Evolutionary conservation across 179 eudicot species (phyloP), one percentile per base, ranked within the genome.

Genomic region (Spinacia oleracea): DNA sequence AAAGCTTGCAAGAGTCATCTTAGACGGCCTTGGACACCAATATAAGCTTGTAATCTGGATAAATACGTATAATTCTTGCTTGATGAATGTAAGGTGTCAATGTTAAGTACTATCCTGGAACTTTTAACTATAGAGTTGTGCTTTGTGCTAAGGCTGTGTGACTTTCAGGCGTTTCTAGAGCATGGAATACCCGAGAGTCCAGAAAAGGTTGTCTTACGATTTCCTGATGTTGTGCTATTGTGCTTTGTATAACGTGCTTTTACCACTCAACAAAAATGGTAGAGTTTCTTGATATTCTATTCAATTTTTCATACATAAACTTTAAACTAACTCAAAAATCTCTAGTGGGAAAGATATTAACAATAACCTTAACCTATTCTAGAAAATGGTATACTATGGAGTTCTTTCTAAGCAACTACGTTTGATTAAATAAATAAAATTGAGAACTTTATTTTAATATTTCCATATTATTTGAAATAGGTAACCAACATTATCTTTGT

Each of bases 41-140:
- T 91, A 95, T 78, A 95, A 90, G 89, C 97, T 95, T 70, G 97
- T 97, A 7, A 93, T 95, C 82, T 95, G 98, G 98, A 90, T 95
- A 51, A 95, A 95, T 79, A 89, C 86, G 18, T 93, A 95, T 77
- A 93, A 93, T 81, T 83, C 93, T n/a, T 95, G 97, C 87, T 84
- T 95, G 93, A 91, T 95, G 93, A 95, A 95, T 77, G 98, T 95
- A 88, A 83, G 94, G 75, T 64, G 50, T 65, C 50, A 27, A 16
- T 69, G 34, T 35, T 23, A 43, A 69, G 25, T 60, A 46, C 31
- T 40, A 21, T 25, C 12, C 11, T 35, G 35, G 64, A 53, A 58
- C 58, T 72, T 59, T 46, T 31, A 46, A 58, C 14, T 27, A 58
- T 23, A 15, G 65, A 42, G 65, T n/a, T 51, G 20, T 25, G 18